Evolutionary conservation across 2,329 filamentous ascomycete genomes (phyloP), one percentile per base, ranked within the genome.

Genomic region (Huntiella bhutanensis): DNA sequence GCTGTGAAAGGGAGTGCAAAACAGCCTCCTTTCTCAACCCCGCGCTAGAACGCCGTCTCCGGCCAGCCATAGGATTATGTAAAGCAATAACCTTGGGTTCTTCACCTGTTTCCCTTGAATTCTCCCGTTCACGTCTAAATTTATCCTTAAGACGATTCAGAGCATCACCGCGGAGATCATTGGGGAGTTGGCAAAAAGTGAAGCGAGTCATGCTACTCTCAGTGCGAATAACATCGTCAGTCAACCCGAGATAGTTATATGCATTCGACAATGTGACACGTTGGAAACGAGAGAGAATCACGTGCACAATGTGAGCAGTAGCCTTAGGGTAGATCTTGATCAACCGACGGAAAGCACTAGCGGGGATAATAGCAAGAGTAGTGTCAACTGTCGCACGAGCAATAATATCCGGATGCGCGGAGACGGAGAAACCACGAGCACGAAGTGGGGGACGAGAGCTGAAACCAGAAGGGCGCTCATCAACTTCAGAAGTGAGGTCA

Each of bases 281-380:
- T 58, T 98, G 88, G 44, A 98, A 79, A 42, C 92, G 75, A 2
- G 92, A 95, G 32, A 98, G 64, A 51, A 98, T 98, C 40, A 98
- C 88, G 58, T 98, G 91, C 4, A 98, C 86, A 52, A 98, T 96
- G 57, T 98, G 92, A 1, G 91, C 81, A 2, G 91, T 95, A 7
- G 92, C 87, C 64, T 92, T 93, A 7, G 91, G 91, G 55, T 96
- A 98, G 17, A 95, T 80, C 56, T 84, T 77, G 43, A 93, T 98
- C 45, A 98, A 67, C 6, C 92, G 78, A 45, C 86, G 77, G 55
- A 98, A 98, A 3, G 91, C 92, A 58, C 86, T 94, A 1, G 91
- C 91, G 1, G 92, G 92, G 48, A 98, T 98, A 52, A 98, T 92
- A 4, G 91, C 91, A 61, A 98, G 95, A 0, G 92, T 98, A 0